phyloP scores from a whole-genome alignment of 257 asterid genomes.

The Rauvolfia tetraphylla region DNA sequence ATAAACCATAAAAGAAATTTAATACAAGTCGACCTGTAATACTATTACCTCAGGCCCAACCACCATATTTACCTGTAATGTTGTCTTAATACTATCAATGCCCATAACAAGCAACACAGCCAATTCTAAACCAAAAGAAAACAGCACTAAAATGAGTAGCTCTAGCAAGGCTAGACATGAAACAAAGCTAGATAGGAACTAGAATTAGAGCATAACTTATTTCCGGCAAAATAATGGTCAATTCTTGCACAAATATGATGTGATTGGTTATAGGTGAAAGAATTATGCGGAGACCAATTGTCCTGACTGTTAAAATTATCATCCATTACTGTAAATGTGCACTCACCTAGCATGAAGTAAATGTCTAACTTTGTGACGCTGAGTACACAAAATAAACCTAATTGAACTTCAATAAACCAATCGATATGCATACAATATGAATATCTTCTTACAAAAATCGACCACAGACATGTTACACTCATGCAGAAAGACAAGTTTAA shows the following conservation, averaged over 20 bases:
- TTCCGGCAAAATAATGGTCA: background rate
- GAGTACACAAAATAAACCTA: background rate
- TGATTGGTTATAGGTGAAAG: too few relatives aligned
- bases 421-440: slow-evolving; percentile 21
- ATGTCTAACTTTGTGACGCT: background rate
- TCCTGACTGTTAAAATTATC: background rate
- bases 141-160: too few relatives aligned
- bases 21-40: too few relatives aligned
- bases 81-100: background rate
- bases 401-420: slow-evolving; percentile 26
- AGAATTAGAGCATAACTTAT: background rate
- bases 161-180: background rate
- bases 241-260: too few relatives aligned
- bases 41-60: background rate
- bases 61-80: too few relatives aligned
- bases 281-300: too few relatives aligned
- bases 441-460: slow-evolving; percentile 23
- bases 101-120: background rate
- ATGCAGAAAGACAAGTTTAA: slow-evolving; percentile 19
- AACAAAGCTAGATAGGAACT: background rate
- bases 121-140: too few relatives aligned
- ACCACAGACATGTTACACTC: slow-evolving; percentile 20
- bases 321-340: background rate
- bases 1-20: background rate
- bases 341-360: background rate